Conservation (phyloP, 2,329 filamentous ascomycete genomes). For the Periconia sp. region DNA sequence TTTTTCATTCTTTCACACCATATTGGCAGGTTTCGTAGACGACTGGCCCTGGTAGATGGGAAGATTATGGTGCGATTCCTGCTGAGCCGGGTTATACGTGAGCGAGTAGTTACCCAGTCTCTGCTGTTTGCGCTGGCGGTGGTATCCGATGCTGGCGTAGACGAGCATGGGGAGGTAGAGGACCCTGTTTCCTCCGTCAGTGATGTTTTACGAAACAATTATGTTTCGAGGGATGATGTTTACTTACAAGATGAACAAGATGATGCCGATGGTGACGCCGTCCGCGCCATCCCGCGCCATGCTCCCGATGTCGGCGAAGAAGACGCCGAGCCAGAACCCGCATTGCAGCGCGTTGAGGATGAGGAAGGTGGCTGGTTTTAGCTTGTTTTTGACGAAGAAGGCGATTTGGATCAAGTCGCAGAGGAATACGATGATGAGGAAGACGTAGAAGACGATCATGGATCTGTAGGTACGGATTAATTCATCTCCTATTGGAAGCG, state of each 20-base stretch:
- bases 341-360: conserved; percentile 41
- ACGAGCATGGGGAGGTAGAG: conserved; percentile 43
- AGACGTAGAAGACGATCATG: conserved; percentile 34
- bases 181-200: conserved; percentile 33
- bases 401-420: conserved; percentile 40
- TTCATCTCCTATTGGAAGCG: too few species aligned
- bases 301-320: conserved; percentile 36
- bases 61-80: conserved; percentile 13
- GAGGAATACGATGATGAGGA: conserved; percentile 35
- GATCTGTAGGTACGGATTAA: conserved; percentile 15
- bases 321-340: conserved; percentile 34
- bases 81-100: conserved; percentile 30
- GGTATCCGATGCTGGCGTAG: conserved; percentile 41
- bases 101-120: conserved; percentile 37
- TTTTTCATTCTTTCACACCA: conserved; percentile 16
- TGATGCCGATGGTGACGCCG: conserved; percentile 26
- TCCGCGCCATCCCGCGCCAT: conserved; percentile 19
- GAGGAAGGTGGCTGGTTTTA: conserved; percentile 37
- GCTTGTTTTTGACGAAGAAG: conserved; percentile 32
- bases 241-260: conserved; percentile 42
- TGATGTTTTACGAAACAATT: not conserved
- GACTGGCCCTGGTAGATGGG: conserved; percentile 20
- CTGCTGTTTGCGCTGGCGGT: conserved; percentile 38
- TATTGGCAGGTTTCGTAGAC: conserved; percentile 30
- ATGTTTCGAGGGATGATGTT: conserved; percentile 9